These are phyloP conservation scores for Bassia scoparia DNA, from an alignment of 148 eudicot genomes.

Conservation along the genomic window DNA sequence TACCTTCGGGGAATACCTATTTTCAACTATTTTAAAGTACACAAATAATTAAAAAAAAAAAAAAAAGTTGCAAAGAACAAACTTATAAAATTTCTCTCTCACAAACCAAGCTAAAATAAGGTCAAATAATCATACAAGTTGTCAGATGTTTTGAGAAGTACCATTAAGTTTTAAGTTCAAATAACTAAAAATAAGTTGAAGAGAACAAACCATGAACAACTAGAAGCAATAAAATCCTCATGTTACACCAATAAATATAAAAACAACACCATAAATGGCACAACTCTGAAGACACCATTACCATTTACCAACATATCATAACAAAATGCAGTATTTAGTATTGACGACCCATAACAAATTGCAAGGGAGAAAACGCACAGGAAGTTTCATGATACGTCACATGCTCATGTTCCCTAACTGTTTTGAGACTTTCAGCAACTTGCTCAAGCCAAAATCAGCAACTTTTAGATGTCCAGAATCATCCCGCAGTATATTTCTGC, in stretches of 20 bases:
- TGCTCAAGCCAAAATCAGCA: conserved; percentile 44
- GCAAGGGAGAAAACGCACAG: conserved; percentile 25
- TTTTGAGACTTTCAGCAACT: conserved; percentile 33
- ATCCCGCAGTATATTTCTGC: conserved; percentile 44
- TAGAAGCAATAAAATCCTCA: not conserved
- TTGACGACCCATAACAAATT: not conserved
- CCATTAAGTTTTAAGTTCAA: no score
- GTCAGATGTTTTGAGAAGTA: no score
- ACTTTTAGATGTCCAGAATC: conserved; percentile 45
- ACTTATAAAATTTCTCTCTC: no score
- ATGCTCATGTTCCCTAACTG: conserved; percentile 29
- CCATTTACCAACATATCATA: not conserved
- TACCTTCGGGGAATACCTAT: no score
- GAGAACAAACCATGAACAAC: not conserved
- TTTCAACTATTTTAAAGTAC: no score
- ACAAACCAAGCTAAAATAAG: no score
- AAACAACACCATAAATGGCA: not conserved
- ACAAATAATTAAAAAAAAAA: no score
- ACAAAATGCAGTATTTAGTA: not conserved
- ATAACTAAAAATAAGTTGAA: no score
- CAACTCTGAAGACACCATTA: not conserved
- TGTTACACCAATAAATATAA: not conserved
- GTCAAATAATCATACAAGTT: no score
- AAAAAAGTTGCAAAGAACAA: no score
- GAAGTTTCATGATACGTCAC: conserved; percentile 29